Percentiles rank a stretch among this genome's conserved stretches.
Evolutionary conservation across 345 rosid species (phyloP).

Genomic region (Excoecaria cochinchinensis): DNA sequence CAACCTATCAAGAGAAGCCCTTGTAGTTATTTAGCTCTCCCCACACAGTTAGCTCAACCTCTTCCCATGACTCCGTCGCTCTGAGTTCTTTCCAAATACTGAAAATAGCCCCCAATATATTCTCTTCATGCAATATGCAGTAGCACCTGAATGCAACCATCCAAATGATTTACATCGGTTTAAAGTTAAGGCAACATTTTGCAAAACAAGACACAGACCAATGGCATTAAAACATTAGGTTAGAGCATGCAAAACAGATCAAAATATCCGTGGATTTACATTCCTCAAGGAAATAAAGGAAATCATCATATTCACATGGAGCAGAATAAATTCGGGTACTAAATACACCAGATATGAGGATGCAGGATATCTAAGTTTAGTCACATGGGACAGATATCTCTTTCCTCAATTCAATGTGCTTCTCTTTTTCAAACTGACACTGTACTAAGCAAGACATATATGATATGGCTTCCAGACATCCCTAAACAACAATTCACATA

Average conservation of each 20-base stretch:
- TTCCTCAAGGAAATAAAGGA: not conserved
- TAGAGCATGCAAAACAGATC: not conserved
- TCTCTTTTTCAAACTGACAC: too few species aligned
- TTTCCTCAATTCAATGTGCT: too few species aligned
- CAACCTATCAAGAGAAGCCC: slow-evolving; percentile 16
- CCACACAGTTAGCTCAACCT: slow-evolving; percentile 76
- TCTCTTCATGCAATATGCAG: slow-evolving; percentile 82
- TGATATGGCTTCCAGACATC: too few species aligned
- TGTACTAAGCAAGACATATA: too few species aligned
- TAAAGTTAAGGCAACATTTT: not conserved
- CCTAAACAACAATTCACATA: not conserved
- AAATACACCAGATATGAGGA: not conserved
- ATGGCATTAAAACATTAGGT: too few species aligned
- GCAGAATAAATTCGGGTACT: not conserved
- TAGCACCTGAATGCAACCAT: slow-evolving; percentile 63
- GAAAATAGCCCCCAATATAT: slow-evolving; percentile 79
- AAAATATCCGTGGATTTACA: not conserved
- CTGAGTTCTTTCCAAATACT: slow-evolving; percentile 70
- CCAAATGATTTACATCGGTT: not conserved
- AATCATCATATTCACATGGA: not conserved
- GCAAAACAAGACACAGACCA: not conserved
- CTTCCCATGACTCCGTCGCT: slow-evolving; percentile 75
- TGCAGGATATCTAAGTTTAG: not conserved
- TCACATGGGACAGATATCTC: not conserved
- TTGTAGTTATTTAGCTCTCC: slow-evolving; percentile 60